Percentiles rank a stretch among this genome's conserved stretches.
phyloP scores from a whole-genome alignment of 352 stramenopile species.

The Phytophthora tubulina region DNA sequence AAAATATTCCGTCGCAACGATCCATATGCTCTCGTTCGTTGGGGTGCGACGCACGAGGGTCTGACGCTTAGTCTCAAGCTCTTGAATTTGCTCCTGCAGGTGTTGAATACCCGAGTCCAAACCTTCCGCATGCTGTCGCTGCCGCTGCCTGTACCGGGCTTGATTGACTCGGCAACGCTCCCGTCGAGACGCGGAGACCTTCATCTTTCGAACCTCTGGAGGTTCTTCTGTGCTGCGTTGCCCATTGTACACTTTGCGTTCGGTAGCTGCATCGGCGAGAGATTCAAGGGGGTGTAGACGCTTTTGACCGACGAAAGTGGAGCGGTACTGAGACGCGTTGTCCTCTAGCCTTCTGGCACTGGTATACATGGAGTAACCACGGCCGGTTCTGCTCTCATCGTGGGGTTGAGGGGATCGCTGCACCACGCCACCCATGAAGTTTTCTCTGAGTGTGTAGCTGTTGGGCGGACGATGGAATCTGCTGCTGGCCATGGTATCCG shows the following conservation, averaged over 20 bases:
- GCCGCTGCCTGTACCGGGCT: conserved; percentile 14
- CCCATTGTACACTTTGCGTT: no score
- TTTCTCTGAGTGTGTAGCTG: no score
- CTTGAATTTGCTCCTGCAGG: conserved; percentile 8
- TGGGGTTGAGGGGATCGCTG: no score
- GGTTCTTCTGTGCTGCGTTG: not conserved
- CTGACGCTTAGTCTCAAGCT: conserved; percentile 1
- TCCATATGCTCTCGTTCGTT: conserved; percentile 8
- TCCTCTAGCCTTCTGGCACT: no score
- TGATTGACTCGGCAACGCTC: conserved; percentile 23
- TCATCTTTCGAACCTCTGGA: not conserved
- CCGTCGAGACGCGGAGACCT: conserved; percentile 4
- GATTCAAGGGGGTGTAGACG: not conserved
- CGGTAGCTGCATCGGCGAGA: not conserved
- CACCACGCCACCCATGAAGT: no score
- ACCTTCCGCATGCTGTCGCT: conserved; percentile 2
- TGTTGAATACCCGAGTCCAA: not conserved
- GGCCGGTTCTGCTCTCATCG: no score
- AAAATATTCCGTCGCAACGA: conserved; percentile 20
- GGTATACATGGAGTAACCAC: no score
- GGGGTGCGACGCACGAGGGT: not conserved
- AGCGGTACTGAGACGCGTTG: no score
- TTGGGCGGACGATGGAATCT: no score
- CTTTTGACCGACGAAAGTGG: not conserved
- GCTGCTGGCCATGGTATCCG: no score